Evolutionary conservation across 176 grass and related monocot genomes (phyloP), one percentile per base, ranked within the genome.

Genomic region (Dactylis glomerata): DNA sequence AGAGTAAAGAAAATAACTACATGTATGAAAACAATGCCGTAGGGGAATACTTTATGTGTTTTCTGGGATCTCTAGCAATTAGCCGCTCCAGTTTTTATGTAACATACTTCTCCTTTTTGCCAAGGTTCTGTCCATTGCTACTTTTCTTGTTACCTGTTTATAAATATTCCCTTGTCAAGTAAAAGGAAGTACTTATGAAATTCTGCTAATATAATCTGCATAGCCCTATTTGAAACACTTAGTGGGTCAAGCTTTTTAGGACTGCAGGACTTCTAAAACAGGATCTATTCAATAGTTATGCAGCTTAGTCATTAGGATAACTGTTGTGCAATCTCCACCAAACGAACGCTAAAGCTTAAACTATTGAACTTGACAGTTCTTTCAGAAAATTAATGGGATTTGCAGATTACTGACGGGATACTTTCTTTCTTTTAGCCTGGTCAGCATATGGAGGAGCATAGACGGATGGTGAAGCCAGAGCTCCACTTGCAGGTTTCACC

Each of bases 371-470:
- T 44, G 34, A 23, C 71, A 31, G 32, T 84, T 47, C 22, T 82
- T 67, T 15, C 19, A 38, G 57, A 32, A 76, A n/a, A 58, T 45
- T 45, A 46, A 82, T 3, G 3, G 17, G 16, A 10, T 37, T 85
- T 24, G 5, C 7, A 11, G 20, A 62, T 71, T 63, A n/a, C 82
- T 91, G 68, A 85, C 38, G 27, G 45, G 63, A 75, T 84, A 79
- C 78, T 86, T 68, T 82, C 73, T 81, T 56, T 79, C 78, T 27
- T 87, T 47, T 88, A 98, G 96, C 85, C 87, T 81, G 89, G 89
- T 57, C 93, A 98, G 75, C 91, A 85, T 84, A 67, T 89, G 15
- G 87, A 91, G 52, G 90, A 93, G 45, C 89, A 91, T 81, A 85
- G 88, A 81, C 87, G 88, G 58, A 85, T 86, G 90, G 76, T 85